Conservation (phyloP, 106 monocot genomes). For the Dendrobium officinale region DNA sequence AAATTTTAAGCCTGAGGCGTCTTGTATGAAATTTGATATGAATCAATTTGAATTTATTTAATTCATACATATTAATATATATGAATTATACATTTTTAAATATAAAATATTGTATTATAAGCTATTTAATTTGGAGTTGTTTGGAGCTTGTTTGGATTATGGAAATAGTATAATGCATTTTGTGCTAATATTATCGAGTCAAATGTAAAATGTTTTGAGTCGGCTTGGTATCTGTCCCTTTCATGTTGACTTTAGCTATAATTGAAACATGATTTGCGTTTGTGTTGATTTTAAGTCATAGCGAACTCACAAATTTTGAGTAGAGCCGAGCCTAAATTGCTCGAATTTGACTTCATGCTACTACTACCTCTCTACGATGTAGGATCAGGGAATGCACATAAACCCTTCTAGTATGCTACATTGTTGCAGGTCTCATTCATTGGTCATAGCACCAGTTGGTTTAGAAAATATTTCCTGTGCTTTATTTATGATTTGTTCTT, state of each 20-base stretch:
- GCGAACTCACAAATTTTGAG: not conserved
- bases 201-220: too few relatives aligned
- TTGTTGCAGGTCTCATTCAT: not conserved
- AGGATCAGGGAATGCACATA: not conserved
- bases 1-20: not conserved
- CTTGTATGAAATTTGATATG: not conserved
- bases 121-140: too few relatives aligned
- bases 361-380: not conserved
- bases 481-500: not conserved
- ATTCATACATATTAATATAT: not conserved
- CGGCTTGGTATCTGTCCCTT: too few relatives aligned
- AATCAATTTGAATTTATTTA: not conserved
- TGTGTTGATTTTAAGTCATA: not conserved
- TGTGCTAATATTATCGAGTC: too few relatives aligned
- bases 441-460: not conserved
- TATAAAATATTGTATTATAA: too few relatives aligned
- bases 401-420: not conserved
- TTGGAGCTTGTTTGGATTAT: too few relatives aligned
- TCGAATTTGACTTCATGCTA: not conserved
- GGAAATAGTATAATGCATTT: too few relatives aligned
- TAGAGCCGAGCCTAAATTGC: not conserved
- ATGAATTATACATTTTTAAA: not conserved
- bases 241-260: too few relatives aligned
- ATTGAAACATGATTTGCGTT: not conserved
- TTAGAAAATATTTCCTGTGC: not conserved